A percentile compares a stretch with the other conserved stretches of the same genome.
Conservation (phyloP, 495 filamentous ascomycete genomes). For the Darksidea phi region DNA sequence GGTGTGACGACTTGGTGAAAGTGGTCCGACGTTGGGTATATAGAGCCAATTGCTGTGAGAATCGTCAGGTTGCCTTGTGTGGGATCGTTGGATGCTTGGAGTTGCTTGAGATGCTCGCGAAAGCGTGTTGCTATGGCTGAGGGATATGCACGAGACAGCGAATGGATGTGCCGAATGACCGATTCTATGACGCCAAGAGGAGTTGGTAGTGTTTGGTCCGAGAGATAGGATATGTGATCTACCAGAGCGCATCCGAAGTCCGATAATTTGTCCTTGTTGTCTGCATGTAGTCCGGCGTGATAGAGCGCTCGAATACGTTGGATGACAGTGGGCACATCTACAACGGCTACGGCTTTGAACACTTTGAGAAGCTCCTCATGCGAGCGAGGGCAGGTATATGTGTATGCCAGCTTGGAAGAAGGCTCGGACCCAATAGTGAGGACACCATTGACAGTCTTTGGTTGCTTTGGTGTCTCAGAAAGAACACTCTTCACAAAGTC, state of each 20-base stretch:
- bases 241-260: conserved; percentile 74
- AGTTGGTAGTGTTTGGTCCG: conserved; percentile 45
- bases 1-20: conserved; percentile 93
- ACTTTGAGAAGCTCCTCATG: conserved; percentile 71
- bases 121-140: conserved; percentile 74
- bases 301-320: conserved; percentile 85
- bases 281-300: conserved; percentile 77
- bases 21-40: conserved; percentile 94
- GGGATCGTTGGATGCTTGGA: conserved; percentile 62
- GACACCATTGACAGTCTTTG: not conserved
- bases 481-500: conserved; percentile 68
- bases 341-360: conserved; percentile 55
- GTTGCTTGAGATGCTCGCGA: conserved; percentile 64
- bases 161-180: conserved; percentile 77
- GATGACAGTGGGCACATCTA: conserved; percentile 73
- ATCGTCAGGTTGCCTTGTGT: conserved; percentile 74
- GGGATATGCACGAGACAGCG: conserved; percentile 78
- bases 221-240: conserved; percentile 71
- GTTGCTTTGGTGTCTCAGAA: conserved; percentile 44
- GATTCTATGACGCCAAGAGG: conserved; percentile 64
- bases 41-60: conserved; percentile 75
- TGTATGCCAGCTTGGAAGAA: conserved; percentile 64
- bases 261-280: conserved; percentile 80
- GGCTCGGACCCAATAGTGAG: conserved; percentile 48
- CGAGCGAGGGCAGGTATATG: conserved; percentile 76